phyloP scores from a whole-genome alignment of 345 rosid genomes.

The Syzygium aromaticum region DNA sequence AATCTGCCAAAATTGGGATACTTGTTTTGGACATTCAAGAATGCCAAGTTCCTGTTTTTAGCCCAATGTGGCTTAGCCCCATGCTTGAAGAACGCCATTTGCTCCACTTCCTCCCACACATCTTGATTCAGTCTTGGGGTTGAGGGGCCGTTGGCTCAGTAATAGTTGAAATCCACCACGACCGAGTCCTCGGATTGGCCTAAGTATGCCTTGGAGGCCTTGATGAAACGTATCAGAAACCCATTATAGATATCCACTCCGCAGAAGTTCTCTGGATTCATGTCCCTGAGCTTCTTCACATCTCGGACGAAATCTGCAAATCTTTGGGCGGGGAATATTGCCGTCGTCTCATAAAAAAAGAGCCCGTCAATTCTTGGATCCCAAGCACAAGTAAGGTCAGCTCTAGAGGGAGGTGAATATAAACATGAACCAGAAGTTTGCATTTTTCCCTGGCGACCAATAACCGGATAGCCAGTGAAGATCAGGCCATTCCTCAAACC shows the following conservation, averaged over 20 bases:
- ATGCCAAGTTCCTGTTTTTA: constrained; percentile 67
- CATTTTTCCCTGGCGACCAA: constrained; percentile 72
- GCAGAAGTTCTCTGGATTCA: constrained; percentile 47
- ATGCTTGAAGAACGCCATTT: constrained; percentile 68
- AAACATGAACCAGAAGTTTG: constrained; percentile 84
- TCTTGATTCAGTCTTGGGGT: constrained; percentile 71
- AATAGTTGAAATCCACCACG: constrained; percentile 76
- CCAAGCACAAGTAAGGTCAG: constrained; percentile 57
- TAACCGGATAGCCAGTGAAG: constrained; percentile 75
- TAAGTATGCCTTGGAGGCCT: constrained; percentile 61
- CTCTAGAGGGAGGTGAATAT: constrained; percentile 36
- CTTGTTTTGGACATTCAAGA: constrained; percentile 50
- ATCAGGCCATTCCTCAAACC: constrained; percentile 61
- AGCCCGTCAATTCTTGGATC: constrained; percentile 72
- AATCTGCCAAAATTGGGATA: constrained; percentile 37
- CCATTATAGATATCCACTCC: constrained; percentile 71
- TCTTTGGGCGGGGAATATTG: constrained; percentile 40
- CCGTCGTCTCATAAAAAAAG: constrained; percentile 67
- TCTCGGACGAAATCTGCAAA: constrained; percentile 52
- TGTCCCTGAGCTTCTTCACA: constrained; percentile 54
- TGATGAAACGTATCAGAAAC: constrained; percentile 61
- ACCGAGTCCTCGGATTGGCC: constrained; percentile 78
- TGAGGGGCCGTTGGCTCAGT: constrained; percentile 42
- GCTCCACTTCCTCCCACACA: constrained; percentile 84
- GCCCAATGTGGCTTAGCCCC: constrained; percentile 92